These are phyloP conservation scores for Vigna unguiculata DNA, from an alignment of 306 rosid species.

Conservation along the genomic window DNA sequence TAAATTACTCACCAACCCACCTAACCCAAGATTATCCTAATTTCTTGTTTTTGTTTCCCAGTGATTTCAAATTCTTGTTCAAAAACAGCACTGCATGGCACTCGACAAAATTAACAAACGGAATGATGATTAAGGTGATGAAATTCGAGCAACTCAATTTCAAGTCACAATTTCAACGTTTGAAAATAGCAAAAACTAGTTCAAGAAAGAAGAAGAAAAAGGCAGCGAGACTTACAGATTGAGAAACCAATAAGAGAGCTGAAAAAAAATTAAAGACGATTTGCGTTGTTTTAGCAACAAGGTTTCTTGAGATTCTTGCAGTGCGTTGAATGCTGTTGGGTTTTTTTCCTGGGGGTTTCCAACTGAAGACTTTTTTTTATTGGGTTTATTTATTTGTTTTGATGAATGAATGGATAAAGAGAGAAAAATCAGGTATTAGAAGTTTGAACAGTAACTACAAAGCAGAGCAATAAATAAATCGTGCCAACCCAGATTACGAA, in stretches of 20 bases:
- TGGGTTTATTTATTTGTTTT: background rate
- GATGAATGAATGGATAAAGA: slow-evolving; percentile 1
- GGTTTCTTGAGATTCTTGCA: slow-evolving; percentile 27
- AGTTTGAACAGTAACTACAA: background rate
- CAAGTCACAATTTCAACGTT: background rate
- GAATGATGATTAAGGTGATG: slow-evolving; percentile 17
- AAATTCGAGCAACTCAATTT: background rate
- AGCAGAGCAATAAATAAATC: slow-evolving; percentile 43
- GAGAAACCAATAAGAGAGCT: slow-evolving; percentile 7
- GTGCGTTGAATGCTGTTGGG: slow-evolving; percentile 18
- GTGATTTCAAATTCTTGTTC: slow-evolving; percentile 44
- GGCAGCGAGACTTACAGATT: slow-evolving; percentile 52
- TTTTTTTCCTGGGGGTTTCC: slow-evolving; percentile 44
- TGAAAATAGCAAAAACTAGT: background rate
- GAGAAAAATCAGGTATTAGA: background rate
- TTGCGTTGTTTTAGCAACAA: background rate
- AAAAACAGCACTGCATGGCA: slow-evolving; percentile 52
- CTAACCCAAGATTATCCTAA: slow-evolving; percentile 32
- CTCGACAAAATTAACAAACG: background rate
- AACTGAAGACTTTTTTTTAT: slow-evolving; percentile 9
- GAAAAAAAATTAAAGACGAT: slow-evolving; percentile 6
- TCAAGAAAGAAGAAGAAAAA: background rate
- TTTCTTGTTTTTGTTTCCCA: slow-evolving; percentile 31
- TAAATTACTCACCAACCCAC: slow-evolving; percentile 32
- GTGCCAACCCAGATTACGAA: slow-evolving; percentile 8